phyloP scores from a whole-genome alignment of 2,329 filamentous ascomycete genomes.

The Nemania abortiva region DNA sequence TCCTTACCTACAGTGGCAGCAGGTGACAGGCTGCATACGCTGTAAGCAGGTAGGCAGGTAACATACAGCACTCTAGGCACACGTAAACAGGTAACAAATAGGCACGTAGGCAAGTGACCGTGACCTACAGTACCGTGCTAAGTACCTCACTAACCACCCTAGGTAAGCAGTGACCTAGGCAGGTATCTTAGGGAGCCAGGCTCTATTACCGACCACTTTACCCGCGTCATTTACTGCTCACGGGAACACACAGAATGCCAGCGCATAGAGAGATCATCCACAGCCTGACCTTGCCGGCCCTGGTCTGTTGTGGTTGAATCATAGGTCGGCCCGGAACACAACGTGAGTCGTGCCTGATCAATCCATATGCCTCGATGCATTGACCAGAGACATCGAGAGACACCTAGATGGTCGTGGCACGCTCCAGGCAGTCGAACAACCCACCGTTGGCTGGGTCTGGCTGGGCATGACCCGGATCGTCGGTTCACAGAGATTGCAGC shows the following conservation, averaged over 20 bases:
- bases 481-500: constrained; percentile 20
- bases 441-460: constrained; percentile 1
- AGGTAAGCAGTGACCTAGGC: too few relatives aligned
- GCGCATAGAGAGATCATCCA: constrained; percentile 39
- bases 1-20: neutral
- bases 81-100: neutral
- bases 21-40: neutral
- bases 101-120: neutral
- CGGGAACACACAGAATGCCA: constrained; percentile 39
- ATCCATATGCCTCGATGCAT: constrained; percentile 19
- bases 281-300: constrained; percentile 39
- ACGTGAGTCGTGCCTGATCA: constrained; percentile 30
- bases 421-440: neutral
- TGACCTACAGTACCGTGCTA: neutral
- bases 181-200: constrained; percentile 9
- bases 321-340: constrained; percentile 32
- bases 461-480: constrained; percentile 19
- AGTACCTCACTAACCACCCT: neutral
- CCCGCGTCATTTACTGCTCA: constrained; percentile 39
- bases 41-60: neutral
- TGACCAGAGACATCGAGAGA: constrained; percentile 29
- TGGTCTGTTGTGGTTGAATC: constrained; percentile 27
- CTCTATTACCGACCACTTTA: constrained; percentile 35
- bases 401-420: constrained; percentile 14
- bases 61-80: neutral